Base-by-base conservation (phyloP, 176 grass and related monocot species). In the Metroxylon sagu region DNA sequence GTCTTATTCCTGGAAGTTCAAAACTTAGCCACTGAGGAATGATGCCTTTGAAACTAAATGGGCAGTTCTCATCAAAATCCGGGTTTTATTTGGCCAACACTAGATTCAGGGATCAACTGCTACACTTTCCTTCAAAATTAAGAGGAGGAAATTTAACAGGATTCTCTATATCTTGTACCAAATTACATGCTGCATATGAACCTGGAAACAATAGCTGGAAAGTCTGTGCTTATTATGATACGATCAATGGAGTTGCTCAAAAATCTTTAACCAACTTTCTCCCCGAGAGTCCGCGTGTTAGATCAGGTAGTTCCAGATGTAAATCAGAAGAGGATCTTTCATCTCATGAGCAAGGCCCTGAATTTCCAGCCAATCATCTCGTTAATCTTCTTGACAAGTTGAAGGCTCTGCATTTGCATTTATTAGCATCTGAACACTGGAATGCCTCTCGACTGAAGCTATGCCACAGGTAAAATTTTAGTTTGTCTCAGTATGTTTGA, bases 381-480 rank as follows among this genome's bases (percentile, higher is more conserved):
- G 35, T 10, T 14, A 43, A 14, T 43, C 35, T 28, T 27, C 14
- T 54, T 26, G 28, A 51, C 14, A 31, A 63, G 56, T 26, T 71
- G 29, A 58, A 29, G 39, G 68, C 55, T 52, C 15, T 60, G 16
- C 43, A 60, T 3, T 28, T 71, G 56, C 68, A 60, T 30, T 26
- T 71, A 60, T 50, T 71, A 26, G 56, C 68, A 52, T 58, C 68
- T 29, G 68, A 71, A 52, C 68, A 71, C 5, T 71, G 68, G 68
- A 71, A 71, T 60, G 56, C 68, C n/a, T 71, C 68, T 60, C 56
- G 2, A 49, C 48, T 60, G 23, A 52, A 71, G 23, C 51, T 60
- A n/a, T 71, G 68, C 48, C 23, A 71, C 25, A 59, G 68, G 68
- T 71, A 48, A 1, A 30, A 23, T 53, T 29, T 43, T 43, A 43